phyloP scores from a whole-genome alignment of 345 rosid species.

The Syzygium grande region DNA sequence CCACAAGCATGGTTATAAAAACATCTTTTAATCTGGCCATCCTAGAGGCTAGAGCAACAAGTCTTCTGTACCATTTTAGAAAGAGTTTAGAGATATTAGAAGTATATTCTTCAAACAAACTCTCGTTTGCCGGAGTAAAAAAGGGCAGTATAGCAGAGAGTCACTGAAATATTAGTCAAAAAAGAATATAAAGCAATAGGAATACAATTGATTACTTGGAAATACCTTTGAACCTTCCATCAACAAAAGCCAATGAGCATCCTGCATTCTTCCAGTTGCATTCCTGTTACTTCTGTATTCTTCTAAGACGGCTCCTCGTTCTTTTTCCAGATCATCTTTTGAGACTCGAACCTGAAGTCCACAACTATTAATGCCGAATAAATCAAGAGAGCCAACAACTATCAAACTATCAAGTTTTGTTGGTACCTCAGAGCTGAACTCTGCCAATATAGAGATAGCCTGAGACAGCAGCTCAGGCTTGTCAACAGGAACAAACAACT shows the following conservation, averaged over 20 bases:
- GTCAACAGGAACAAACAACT: constrained; percentile 88
- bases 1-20: neutral
- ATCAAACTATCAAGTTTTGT: neutral
- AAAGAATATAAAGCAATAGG: neutral
- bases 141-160: neutral
- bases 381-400: neutral
- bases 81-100: neutral
- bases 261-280: constrained; percentile 89
- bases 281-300: constrained; percentile 78
- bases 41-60: neutral
- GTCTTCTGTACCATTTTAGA: neutral
- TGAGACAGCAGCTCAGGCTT: constrained; percentile 63
- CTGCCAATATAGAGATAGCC: constrained; percentile 81
- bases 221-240: constrained; percentile 91
- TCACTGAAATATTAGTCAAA: neutral
- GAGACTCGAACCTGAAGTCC: constrained; percentile 63
- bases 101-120: neutral
- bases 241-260: constrained; percentile 79
- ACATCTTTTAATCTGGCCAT: neutral
- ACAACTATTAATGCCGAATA: neutral
- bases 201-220: neutral
- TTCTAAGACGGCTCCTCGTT: constrained; percentile 93
- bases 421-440: constrained; percentile 80
- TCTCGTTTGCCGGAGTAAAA: neutral
- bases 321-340: constrained; percentile 79